These are phyloP conservation scores for Afroboletus lepidellus DNA, from an alignment of 1,284 basidiomycete species.

Conservation along the genomic window DNA sequence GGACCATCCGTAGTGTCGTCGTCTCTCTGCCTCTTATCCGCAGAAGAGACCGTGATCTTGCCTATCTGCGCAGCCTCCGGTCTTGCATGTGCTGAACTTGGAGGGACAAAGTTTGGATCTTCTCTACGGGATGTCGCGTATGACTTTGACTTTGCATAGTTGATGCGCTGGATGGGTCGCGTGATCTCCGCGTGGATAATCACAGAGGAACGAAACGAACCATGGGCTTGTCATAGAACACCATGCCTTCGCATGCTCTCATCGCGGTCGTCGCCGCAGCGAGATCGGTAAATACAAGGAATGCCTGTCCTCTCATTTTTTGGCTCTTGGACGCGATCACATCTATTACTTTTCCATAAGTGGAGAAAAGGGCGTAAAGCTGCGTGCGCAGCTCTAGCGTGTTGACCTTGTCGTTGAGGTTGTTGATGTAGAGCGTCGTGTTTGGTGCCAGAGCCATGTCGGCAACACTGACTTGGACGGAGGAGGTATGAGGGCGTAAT, in stretches of 20 bases:
- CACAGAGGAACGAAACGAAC: constrained; percentile 47
- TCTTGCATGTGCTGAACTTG: constrained; percentile 58
- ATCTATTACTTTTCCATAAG: constrained; percentile 92
- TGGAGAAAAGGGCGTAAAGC: constrained; percentile 88
- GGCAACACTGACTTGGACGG: neutral
- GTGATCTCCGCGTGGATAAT: constrained; percentile 12
- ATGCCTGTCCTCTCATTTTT: constrained; percentile 94
- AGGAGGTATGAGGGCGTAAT: neutral
- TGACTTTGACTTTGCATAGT: constrained; percentile 84
- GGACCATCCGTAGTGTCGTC: constrained; percentile 58
- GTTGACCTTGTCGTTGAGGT: constrained; percentile 92
- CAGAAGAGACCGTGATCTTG: constrained; percentile 31
- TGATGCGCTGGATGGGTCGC: constrained; percentile 61
- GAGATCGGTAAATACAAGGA: constrained; percentile 92
- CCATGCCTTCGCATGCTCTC: constrained; percentile 86
- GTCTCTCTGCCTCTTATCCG: constrained; percentile 67
- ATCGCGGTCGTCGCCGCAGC: constrained; percentile 87
- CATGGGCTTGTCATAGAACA: constrained; percentile 91
- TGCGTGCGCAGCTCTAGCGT: constrained; percentile 87
- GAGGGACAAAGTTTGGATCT: constrained; percentile 73
- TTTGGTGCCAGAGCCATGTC: constrained; percentile 68
- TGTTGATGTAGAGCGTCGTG: constrained; percentile 90
- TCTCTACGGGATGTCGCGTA: constrained; percentile 75
- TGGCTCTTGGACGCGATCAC: constrained; percentile 88
- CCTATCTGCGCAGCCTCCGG: constrained; percentile 41